Evolutionary conservation across 1,139 yeast species (phyloP).

Genomic region (Zygosaccharomyces sapae): DNA sequence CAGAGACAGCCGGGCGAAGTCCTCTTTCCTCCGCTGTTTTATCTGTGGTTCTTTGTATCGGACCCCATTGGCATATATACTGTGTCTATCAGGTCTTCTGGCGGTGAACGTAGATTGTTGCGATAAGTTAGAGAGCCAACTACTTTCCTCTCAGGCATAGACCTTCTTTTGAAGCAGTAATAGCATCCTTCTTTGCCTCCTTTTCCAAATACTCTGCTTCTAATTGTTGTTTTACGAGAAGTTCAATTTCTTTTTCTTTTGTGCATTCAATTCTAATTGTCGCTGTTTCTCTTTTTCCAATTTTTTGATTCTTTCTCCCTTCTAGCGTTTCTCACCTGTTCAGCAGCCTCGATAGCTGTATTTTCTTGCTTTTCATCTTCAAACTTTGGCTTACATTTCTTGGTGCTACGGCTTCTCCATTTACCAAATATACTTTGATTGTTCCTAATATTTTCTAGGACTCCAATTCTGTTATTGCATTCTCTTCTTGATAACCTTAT

Average conservation of each 20-base stretch:
- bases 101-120: not conserved
- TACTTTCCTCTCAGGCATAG: slow-evolving; percentile 7
- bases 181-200: too few species aligned
- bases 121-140: slow-evolving; percentile 10
- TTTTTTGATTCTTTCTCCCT: slow-evolving; percentile 14
- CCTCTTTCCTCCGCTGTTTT: slow-evolving; percentile 5
- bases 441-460: slow-evolving; percentile 8
- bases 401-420: slow-evolving; percentile 14
- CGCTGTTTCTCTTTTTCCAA: slow-evolving; percentile 15
- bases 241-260: slow-evolving; percentile 23
- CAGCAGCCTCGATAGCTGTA: slow-evolving; percentile 24
- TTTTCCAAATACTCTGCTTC: slow-evolving; percentile 19
- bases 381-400: slow-evolving; percentile 6
- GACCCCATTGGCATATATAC: slow-evolving; percentile 10
- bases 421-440: slow-evolving; percentile 8
- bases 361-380: slow-evolving; percentile 20
- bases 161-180: slow-evolving; percentile 1
- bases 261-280: slow-evolving; percentile 21
- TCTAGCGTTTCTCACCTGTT: slow-evolving; percentile 19
- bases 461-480: slow-evolving; percentile 9
- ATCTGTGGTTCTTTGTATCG: slow-evolving; percentile 6
- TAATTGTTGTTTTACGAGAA: slow-evolving; percentile 26
- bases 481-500: slow-evolving; percentile 24
- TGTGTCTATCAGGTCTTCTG: slow-evolving; percentile 7
- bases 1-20: slow-evolving; percentile 3